A percentile compares a stretch with the other conserved stretches of the same genome.
Evolutionary conservation across 2,329 filamentous ascomycete genomes (phyloP).

Genomic region (Trichoderma polysporum): DNA sequence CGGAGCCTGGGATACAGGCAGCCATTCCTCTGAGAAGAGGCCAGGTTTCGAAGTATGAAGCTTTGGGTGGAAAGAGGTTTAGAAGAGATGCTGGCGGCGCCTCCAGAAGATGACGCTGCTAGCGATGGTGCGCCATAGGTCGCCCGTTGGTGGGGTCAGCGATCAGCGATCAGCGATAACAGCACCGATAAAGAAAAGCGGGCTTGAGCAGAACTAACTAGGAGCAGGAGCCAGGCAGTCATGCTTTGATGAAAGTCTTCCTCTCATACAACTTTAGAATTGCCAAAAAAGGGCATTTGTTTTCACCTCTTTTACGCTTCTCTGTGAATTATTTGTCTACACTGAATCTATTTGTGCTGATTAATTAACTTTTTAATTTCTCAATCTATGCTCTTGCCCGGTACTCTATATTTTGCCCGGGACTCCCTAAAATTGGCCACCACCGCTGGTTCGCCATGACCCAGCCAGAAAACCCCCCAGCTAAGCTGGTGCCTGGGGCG

Average conservation of each 20-base stretch:
- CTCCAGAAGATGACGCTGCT: background rate
- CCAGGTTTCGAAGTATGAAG: background rate
- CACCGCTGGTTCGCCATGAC: conserved; percentile 25
- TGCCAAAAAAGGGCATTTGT: background rate
- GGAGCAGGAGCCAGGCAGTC: conserved; percentile 22
- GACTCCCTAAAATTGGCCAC: background rate
- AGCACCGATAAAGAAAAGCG: conserved; percentile 12
- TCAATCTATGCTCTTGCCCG: background rate
- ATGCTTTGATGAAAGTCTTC: conserved; percentile 5
- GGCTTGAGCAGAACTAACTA: background rate
- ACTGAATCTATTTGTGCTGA: background rate
- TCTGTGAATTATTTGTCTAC: background rate
- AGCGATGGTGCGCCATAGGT: background rate
- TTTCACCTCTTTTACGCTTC: background rate
- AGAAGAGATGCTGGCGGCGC: background rate
- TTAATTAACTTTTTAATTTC: background rate
- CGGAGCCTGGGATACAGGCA: conserved; percentile 20
- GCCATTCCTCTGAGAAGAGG: conserved; percentile 17
- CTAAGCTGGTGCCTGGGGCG: conserved; percentile 26
- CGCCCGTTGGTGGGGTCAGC: conserved; percentile 1
- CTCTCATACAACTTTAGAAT: background rate
- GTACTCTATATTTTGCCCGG: background rate
- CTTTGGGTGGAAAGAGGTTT: background rate
- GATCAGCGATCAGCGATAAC: no score
- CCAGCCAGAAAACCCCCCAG: conserved; percentile 22